Conservation (phyloP, 1,284 basidiomycete species). For the Xerocomus nothofagi region DNA sequence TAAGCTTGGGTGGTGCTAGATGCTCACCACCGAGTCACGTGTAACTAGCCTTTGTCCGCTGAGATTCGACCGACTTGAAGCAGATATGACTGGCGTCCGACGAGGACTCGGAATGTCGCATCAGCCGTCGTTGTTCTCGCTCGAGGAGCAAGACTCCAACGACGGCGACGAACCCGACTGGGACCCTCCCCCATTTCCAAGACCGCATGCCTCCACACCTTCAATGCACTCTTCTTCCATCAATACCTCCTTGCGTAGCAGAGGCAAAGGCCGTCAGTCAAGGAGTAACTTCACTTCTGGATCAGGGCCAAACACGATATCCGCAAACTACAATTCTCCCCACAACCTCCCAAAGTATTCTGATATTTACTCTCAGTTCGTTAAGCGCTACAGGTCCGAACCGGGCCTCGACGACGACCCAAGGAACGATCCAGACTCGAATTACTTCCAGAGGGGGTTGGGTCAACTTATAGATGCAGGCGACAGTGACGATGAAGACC, state of each 20-base stretch:
- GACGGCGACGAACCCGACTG: conserved; percentile 48
- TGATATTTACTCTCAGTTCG: conserved; percentile 75
- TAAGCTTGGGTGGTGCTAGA: not conserved
- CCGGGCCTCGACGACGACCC: conserved; percentile 60
- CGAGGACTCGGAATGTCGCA: conserved; percentile 46
- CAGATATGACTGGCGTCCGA: conserved; percentile 36
- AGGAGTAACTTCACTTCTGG: conserved; percentile 38
- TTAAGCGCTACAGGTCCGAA: conserved; percentile 67
- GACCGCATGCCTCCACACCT: conserved; percentile 34
- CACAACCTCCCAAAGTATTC: conserved; percentile 49
- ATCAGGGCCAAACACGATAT: conserved; percentile 31
- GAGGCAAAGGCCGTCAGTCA: conserved; percentile 36
- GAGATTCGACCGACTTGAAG: conserved; percentile 3
- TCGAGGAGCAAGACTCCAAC: conserved; percentile 54
- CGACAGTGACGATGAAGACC: conserved; percentile 76
- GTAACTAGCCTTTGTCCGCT: too few relatives aligned
- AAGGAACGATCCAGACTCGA: conserved; percentile 70
- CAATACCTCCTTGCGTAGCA: conserved; percentile 31
- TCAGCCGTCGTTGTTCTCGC: conserved; percentile 65
- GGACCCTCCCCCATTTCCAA: conserved; percentile 39
- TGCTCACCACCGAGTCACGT: conserved; percentile 8
- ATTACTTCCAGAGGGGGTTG: conserved; percentile 71
- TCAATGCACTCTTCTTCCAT: conserved; percentile 31
- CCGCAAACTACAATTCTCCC: conserved; percentile 33
- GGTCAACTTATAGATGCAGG: conserved; percentile 70